phyloP scores from a whole-genome alignment of 352 stramenopile species.

The Globisporangium lucens region DNA sequence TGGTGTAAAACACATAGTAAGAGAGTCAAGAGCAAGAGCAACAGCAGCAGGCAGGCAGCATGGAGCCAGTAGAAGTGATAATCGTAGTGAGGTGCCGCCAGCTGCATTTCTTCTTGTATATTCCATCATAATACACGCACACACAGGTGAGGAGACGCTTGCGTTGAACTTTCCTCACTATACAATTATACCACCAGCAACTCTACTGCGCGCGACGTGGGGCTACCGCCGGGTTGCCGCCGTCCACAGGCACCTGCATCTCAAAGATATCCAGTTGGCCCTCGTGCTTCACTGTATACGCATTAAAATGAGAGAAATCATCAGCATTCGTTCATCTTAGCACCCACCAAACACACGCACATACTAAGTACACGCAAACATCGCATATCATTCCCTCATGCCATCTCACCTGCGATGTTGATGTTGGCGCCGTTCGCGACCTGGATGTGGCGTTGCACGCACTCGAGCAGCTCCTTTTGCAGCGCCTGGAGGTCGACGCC shows the following conservation, averaged over 20 bases:
- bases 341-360: not conserved
- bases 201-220: conserved; percentile 10
- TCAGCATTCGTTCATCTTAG: conserved; percentile 2
- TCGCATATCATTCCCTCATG: not conserved
- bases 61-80: not conserved
- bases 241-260: conserved; percentile 87
- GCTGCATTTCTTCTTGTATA: conserved; percentile 4
- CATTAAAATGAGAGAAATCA: conserved; percentile 1
- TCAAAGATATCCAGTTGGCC: conserved; percentile 88
- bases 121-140: conserved; percentile 10
- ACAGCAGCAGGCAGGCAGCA: not conserved
- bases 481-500: conserved; percentile 77
- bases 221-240: conserved; percentile 23
- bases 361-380: not conserved
- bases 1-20: not conserved
- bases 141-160: not conserved
- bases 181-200: conserved; percentile 1
- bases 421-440: conserved; percentile 86
- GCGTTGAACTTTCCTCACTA: not conserved
- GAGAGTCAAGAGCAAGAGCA: not conserved
- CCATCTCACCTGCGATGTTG: conserved; percentile 74
- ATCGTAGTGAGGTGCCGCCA: not conserved
- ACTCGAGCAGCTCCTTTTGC: conserved; percentile 82
- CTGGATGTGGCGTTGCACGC: conserved; percentile 85
- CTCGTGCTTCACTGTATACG: conserved; percentile 75